Percentiles rank a stretch among this genome's conserved stretches.
Evolutionary conservation across 2,329 filamentous ascomycete genomes (phyloP).

Genomic region (Aspergillus ustus): DNA sequence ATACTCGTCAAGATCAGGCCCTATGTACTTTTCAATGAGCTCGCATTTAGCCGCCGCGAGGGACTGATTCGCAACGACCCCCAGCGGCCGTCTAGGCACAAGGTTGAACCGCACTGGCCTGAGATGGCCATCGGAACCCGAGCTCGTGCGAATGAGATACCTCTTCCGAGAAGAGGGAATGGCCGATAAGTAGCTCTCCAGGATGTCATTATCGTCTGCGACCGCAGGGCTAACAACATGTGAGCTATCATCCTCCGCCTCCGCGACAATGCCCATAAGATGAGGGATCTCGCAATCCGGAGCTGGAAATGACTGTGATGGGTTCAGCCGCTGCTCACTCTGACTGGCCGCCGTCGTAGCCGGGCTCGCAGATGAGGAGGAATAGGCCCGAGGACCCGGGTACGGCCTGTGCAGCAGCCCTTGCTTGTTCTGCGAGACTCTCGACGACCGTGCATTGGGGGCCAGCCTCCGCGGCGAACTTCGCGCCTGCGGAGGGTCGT

Average conservation of each 20-base stretch:
- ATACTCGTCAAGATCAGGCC: conserved; percentile 41
- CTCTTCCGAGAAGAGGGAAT: conserved; percentile 25
- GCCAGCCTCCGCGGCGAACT: conserved; percentile 4
- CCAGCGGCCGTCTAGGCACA: conserved; percentile 53
- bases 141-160: conserved; percentile 28
- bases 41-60: conserved; percentile 46
- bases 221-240: conserved; percentile 59
- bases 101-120: conserved; percentile 52
- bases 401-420: background rate
- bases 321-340: background rate
- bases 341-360: background rate
- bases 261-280: conserved; percentile 22
- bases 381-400: background rate
- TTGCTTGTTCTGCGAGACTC: background rate
- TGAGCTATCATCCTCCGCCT: conserved; percentile 43
- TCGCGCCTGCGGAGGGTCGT: conserved; percentile 10
- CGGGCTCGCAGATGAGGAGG: too few species aligned
- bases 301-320: background rate
- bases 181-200: conserved; percentile 56
- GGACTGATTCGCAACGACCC: conserved; percentile 28
- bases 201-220: conserved; percentile 58
- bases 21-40: conserved; percentile 57
- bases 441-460: conserved; percentile 3
- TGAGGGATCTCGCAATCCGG: background rate
- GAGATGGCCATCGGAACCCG: conserved; percentile 26